Conservation (phyloP, 2,329 filamentous ascomycete species). For the Parascedosporium putredinis region DNA sequence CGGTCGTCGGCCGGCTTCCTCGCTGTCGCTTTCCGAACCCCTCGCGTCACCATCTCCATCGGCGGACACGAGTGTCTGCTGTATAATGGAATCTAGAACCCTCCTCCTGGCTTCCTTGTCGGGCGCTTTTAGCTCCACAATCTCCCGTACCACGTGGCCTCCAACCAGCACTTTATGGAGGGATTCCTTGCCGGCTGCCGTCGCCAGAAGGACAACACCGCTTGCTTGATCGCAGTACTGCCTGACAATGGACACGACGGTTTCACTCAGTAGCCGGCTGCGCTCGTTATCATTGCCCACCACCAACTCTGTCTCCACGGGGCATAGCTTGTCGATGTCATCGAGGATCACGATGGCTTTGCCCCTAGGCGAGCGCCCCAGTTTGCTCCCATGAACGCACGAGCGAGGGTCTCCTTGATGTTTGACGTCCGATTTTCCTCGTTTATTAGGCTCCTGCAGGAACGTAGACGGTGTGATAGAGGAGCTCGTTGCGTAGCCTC, state of each 20-base stretch:
- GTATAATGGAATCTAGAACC: conserved; percentile 72
- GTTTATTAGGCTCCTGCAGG: conserved; percentile 79
- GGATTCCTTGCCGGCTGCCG: conserved; percentile 85
- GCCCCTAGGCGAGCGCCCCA: conserved; percentile 88
- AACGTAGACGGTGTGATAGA: conserved; percentile 80
- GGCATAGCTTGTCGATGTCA: conserved; percentile 86
- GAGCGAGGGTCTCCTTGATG: conserved; percentile 78
- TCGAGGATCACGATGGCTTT: conserved; percentile 79
- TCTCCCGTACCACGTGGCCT: conserved; percentile 85
- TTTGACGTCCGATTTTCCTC: conserved; percentile 84
- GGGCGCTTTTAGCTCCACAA: conserved; percentile 78
- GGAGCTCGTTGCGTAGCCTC: conserved; percentile 56
- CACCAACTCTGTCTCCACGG: conserved; percentile 86
- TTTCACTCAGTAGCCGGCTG: conserved; percentile 85
- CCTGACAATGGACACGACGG: conserved; percentile 69
- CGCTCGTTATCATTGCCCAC: conserved; percentile 88
- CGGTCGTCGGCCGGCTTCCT: conserved; percentile 46
- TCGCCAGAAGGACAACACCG: conserved; percentile 77
- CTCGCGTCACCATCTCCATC: conserved; percentile 24
- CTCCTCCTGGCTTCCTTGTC: conserved; percentile 81
- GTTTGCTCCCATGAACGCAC: conserved; percentile 77
- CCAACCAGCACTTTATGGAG: conserved; percentile 85
- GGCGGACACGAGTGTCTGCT: conserved; percentile 32
- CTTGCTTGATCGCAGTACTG: conserved; percentile 75
- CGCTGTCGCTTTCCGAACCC: conserved; percentile 24